Evolutionary conservation across 768 basidiomycete species (phyloP).

Genomic region (Leccinum sublutescens): DNA sequence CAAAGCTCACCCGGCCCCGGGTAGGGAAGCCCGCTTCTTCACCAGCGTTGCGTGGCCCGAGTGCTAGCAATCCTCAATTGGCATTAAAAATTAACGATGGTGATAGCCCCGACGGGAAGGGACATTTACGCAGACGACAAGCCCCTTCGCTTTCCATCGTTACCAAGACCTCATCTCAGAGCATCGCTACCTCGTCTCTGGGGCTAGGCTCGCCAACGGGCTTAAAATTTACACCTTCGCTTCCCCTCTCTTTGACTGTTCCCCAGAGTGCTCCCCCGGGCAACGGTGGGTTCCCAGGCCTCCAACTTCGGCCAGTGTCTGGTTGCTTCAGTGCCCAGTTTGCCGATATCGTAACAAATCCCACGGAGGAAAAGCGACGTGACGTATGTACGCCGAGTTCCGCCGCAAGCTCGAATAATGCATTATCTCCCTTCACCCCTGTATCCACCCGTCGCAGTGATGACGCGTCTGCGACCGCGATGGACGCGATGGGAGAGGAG

Average conservation of each 20-base stretch:
- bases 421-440: constrained; percentile 50
- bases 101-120: constrained; percentile 21
- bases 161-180: constrained; percentile 21
- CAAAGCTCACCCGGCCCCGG: constrained; percentile 30
- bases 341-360: constrained; percentile 39
- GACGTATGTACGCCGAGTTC: constrained; percentile 55
- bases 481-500: constrained; percentile 39
- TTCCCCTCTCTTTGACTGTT: constrained; percentile 16
- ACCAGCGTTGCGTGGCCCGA: constrained; percentile 32
- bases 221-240: constrained; percentile 11
- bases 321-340: constrained; percentile 74
- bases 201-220: constrained; percentile 12
- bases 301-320: constrained; percentile 74
- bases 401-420: constrained; percentile 37
- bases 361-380: constrained; percentile 31
- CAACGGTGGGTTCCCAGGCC: constrained; percentile 58
- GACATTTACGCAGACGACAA: constrained; percentile 27
- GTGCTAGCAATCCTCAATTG: constrained; percentile 16
- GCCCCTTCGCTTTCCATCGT: constrained; percentile 32
- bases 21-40: constrained; percentile 44
- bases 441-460: constrained; percentile 33
- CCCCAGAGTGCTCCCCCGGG: constrained; percentile 68
- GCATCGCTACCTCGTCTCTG: constrained; percentile 11
- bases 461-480: constrained; percentile 29
- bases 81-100: constrained; percentile 5